These are phyloP conservation scores for Psophocarpus tetragonolobus DNA, from an alignment of 306 rosid species.

Conservation along the genomic window DNA sequence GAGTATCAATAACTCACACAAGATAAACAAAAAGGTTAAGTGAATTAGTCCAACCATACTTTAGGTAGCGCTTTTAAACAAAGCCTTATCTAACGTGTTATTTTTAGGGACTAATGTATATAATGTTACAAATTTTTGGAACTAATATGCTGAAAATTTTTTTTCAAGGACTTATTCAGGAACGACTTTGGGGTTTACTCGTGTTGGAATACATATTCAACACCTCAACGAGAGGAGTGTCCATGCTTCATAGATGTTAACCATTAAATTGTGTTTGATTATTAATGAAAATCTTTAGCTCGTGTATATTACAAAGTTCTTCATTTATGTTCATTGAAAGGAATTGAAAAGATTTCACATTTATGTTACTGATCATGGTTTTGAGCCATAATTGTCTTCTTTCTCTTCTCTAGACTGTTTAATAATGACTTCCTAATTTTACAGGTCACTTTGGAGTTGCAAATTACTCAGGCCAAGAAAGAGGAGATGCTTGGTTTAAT, in stretches of 20 bases:
- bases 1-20: too few relatives aligned
- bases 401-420: neutral
- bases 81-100: too few relatives aligned
- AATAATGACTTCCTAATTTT: slow-evolving; percentile 5
- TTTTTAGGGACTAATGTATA: too few relatives aligned
- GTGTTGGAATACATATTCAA: neutral
- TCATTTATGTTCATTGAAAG: neutral
- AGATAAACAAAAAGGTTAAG: too few relatives aligned
- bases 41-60: too few relatives aligned
- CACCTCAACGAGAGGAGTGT: neutral
- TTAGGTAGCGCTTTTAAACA: too few relatives aligned
- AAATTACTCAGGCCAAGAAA: slow-evolving; percentile 59
- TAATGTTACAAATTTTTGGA: too few relatives aligned
- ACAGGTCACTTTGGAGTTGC: slow-evolving; percentile 77
- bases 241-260: neutral
- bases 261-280: neutral
- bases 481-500: slow-evolving; percentile 57
- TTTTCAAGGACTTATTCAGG: too few relatives aligned
- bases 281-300: neutral
- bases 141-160: too few relatives aligned
- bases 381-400: slow-evolving; percentile 1
- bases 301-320: neutral
- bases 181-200: too few relatives aligned
- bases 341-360: slow-evolving; percentile 2
- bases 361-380: neutral